Base-by-base conservation (phyloP, 2,329 filamentous ascomycete species). In the Colletotrichum chlorophyti region DNA sequence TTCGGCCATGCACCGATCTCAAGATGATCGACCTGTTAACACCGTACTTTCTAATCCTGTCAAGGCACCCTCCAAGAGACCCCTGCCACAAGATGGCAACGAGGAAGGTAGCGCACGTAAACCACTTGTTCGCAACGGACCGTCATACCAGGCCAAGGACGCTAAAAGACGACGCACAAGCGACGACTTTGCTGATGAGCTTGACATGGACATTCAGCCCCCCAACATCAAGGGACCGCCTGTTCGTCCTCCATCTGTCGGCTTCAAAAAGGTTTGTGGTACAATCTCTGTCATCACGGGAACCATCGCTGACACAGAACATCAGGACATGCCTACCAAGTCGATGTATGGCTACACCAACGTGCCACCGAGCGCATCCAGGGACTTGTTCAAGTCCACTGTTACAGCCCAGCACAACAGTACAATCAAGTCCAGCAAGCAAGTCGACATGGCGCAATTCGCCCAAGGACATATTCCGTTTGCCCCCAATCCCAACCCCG, bases 381-480 rank as follows among this genome's bases (percentile, higher is more conserved):
- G 81, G 69, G 79, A 85, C 65, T 73, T 90, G 54, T 89, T 88
- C 79, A 90, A 89, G 73, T 76, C 83, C 7, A 86, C 85, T 0
- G 82, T 89, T 46, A 87, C 85, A 12, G 79, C 81, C 17, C 90
- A 92, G 66, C 88, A 91, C 64, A 83, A 85, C 65, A 80, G 83
- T 63, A 84, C 90, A 32, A 74, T 77, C 48, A 88, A 89, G 70
- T 76, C 83, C 3, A 81, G 79, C 1, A 88, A 93, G 66, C 90
- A 90, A 2, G 79, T 93, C 68, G 91, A 95, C 65, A 93, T 94
- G 85, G 85, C 89, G n/a, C 91, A 94, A 69, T 88, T 94, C 59
- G 91, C 91, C 7, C 96, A 90, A 74, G 91, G 87, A n/a, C 87
- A 90, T 24, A 97, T 97, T 65, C 91, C 92, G 3, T 97, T 97